Percentiles rank a stretch among this genome's conserved stretches.
These are phyloP conservation scores for Simplicillium sp. DNA, from an alignment of 2,329 filamentous ascomycete species.

Conservation along the genomic window DNA sequence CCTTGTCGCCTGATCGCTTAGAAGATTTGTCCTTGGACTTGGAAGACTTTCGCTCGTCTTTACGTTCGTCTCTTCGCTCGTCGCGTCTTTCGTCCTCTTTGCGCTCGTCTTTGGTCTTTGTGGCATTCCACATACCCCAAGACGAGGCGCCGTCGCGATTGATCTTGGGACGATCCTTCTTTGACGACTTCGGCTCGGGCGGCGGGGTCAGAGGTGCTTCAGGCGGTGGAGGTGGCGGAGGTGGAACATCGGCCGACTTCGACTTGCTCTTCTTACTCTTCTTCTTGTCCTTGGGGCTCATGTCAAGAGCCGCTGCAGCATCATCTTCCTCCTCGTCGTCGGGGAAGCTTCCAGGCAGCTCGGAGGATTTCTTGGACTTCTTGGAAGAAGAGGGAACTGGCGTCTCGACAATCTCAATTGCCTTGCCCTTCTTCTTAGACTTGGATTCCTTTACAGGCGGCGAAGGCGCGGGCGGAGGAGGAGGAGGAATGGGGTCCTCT, in stretches of 20 bases:
- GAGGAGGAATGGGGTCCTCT: conserved; percentile 24
- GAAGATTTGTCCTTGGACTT: conserved; percentile 56
- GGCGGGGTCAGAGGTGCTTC: conserved; percentile 40
- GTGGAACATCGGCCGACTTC: conserved; percentile 22
- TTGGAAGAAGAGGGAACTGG: conserved; percentile 18
- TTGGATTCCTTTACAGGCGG: conserved; percentile 17
- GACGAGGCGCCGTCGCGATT: conserved; percentile 59
- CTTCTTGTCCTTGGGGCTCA: conserved; percentile 23
- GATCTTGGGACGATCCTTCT: conserved; percentile 69
- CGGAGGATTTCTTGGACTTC: conserved; percentile 18
- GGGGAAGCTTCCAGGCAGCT: conserved; percentile 50
- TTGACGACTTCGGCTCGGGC: conserved; percentile 49
- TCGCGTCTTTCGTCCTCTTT: conserved; percentile 1
- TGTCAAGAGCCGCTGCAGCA: conserved; percentile 14
- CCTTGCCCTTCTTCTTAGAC: conserved; percentile 30
- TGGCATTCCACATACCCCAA: conserved; percentile 68
- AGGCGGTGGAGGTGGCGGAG: conserved; percentile 29
- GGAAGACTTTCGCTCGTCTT: conserved; percentile 45
- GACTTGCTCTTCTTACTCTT: conserved; percentile 32
- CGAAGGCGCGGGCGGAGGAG: conserved; percentile 29
- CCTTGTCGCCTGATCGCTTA: conserved; percentile 47
- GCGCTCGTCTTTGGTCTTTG: conserved; percentile 25
- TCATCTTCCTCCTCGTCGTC: conserved; percentile 40
- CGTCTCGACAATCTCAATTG: conserved; percentile 16
- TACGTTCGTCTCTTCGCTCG: conserved; percentile 1